Evolutionary conservation across 106 monocot genomes (phyloP).

Genomic region (Gastrodia elata): DNA sequence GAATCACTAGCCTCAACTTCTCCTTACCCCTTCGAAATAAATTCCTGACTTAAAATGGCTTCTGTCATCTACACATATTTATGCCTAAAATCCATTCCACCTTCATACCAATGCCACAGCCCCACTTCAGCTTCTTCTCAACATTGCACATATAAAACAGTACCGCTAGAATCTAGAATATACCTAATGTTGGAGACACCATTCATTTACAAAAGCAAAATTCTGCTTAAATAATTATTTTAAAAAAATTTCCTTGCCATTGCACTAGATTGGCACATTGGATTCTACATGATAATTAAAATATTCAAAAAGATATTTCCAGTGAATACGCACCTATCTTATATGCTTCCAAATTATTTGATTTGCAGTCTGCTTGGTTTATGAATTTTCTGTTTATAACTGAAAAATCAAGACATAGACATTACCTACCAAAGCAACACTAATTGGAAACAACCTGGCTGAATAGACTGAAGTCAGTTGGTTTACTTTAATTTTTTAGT

Average conservation of each 20-base stretch:
- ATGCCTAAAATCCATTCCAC: no score
- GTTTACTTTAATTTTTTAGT: background rate
- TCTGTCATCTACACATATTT: no score
- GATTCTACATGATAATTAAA: background rate
- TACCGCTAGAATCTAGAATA: no score
- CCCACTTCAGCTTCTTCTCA: no score
- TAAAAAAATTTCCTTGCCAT: background rate
- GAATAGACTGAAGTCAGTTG: background rate
- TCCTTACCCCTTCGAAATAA: no score
- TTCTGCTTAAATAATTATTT: background rate
- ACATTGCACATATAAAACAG: no score
- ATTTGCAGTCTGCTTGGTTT: background rate
- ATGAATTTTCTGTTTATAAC: background rate
- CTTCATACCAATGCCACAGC: no score
- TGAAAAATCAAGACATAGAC: background rate
- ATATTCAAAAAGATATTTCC: background rate
- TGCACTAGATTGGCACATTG: background rate
- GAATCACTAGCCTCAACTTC: no score
- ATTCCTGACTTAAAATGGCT: no score
- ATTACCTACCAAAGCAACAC: background rate
- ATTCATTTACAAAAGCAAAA: no score
- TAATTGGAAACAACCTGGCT: background rate
- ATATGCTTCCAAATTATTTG: background rate
- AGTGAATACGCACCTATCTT: background rate
- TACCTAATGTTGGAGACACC: background rate